Evolutionary conservation across 192 early-diverging fungal species (phyloP).

Genomic region (Rhizoclosmatium sp.): DNA sequence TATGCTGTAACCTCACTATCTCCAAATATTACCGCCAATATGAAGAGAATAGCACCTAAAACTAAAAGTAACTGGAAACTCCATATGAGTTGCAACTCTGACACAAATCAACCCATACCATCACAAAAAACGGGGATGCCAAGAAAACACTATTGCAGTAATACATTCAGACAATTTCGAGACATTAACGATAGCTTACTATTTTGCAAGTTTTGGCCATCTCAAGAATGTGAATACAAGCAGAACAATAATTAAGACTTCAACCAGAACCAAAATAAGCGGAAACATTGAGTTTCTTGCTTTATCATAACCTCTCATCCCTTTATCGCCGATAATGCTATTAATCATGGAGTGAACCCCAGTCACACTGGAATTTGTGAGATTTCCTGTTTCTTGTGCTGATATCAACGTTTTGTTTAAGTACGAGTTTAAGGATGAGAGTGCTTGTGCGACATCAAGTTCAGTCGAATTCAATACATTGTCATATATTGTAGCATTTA

Average conservation of each 20-base stretch:
- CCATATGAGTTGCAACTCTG: too few relatives aligned
- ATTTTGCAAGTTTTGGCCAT: not conserved
- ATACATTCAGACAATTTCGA: not conserved
- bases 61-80: not conserved
- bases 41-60: not conserved
- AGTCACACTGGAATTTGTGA: not conserved
- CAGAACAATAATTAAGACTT: not conserved
- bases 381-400: not conserved
- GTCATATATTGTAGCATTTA: not conserved
- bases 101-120: not conserved
- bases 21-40: not conserved
- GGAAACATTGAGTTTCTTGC: not conserved
- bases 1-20: not conserved
- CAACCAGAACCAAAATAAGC: not conserved
- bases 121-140: not conserved
- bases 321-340: not conserved
- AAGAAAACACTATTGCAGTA: not conserved
- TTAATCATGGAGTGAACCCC: not conserved
- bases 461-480: not conserved
- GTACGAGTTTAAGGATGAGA: not conserved
- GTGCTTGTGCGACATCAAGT: not conserved
- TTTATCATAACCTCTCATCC: slow-evolving; percentile 10
- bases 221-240: not conserved
- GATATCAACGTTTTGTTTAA: not conserved
- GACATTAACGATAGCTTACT: not conserved